These are phyloP conservation scores for Venturia aucupariae DNA, from an alignment of 2,329 filamentous ascomycete genomes.

Conservation along the genomic window DNA sequence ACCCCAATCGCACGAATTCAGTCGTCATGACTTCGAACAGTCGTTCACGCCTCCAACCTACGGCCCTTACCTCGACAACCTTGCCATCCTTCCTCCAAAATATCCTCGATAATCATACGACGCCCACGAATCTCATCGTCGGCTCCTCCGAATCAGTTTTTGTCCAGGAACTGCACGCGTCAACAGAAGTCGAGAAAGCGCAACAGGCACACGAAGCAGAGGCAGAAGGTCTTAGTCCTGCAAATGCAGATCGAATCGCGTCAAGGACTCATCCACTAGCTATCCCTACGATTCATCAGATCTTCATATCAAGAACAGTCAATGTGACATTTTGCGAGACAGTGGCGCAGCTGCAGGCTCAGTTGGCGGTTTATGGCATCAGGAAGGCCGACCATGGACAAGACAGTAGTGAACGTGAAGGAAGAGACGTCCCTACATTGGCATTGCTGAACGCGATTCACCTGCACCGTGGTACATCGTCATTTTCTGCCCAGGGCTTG, in stretches of 20 bases:
- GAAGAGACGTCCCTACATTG: conserved; percentile 34
- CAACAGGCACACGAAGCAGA: conserved; percentile 13
- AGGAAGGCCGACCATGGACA: neutral
- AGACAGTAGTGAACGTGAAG: neutral
- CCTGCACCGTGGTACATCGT: conserved; percentile 57
- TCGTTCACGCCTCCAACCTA: conserved; percentile 18
- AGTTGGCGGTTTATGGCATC: conserved; percentile 49
- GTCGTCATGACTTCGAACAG: neutral
- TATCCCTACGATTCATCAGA: conserved; percentile 26
- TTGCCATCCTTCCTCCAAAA: conserved; percentile 24
- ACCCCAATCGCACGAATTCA: neutral
- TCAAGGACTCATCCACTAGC: conserved; percentile 16
- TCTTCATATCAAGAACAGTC: conserved; percentile 60
- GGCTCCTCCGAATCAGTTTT: conserved; percentile 60
- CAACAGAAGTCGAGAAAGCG: conserved; percentile 29
- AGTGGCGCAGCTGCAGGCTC: conserved; percentile 67
- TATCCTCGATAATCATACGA: conserved; percentile 46
- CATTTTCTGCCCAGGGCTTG: conserved; percentile 68
- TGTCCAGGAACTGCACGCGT: conserved; percentile 46
- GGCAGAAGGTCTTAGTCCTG: conserved; percentile 6
- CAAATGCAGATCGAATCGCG: conserved; percentile 10
- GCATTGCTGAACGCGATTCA: conserved; percentile 57
- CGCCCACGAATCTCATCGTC: conserved; percentile 60
- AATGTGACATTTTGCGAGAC: conserved; percentile 65
- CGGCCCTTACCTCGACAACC: conserved; percentile 31